Evolutionary conservation across 306 rosid genomes (phyloP).

Genomic region (Clitoria ternatea): DNA sequence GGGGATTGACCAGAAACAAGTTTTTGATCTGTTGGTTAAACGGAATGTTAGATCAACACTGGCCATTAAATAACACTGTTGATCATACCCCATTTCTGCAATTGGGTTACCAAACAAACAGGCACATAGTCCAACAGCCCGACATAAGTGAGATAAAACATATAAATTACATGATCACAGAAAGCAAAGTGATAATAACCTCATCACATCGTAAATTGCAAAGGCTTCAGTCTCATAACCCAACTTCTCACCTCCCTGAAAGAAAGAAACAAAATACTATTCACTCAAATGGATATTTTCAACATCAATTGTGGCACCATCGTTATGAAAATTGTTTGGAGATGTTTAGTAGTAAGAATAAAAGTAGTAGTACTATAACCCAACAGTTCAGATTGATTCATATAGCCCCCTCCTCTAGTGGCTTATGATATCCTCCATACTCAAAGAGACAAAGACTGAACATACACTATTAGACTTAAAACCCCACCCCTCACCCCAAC

Average conservation of each 20-base stretch:
- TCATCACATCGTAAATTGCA: constrained; percentile 87
- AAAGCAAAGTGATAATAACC: constrained; percentile 49
- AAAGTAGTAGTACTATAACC: neutral
- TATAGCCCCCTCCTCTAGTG: neutral
- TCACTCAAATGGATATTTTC: constrained; percentile 19
- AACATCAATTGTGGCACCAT: constrained; percentile 11
- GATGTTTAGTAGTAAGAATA: neutral
- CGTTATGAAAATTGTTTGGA: neutral
- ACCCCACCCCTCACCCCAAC: neutral
- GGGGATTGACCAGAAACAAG: too few species aligned
- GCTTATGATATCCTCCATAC: neutral
- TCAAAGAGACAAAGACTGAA: too few species aligned
- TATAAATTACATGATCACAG: neutral
- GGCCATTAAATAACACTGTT: too few species aligned
- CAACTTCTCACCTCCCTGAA: constrained; percentile 95
- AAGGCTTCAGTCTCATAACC: constrained; percentile 97
- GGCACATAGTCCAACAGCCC: neutral
- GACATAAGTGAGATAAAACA: neutral
- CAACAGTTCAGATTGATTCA: constrained; percentile 7
- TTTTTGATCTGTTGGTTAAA: too few species aligned
- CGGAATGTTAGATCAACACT: too few species aligned
- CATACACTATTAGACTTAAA: too few species aligned
- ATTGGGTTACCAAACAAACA: too few species aligned
- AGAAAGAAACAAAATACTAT: constrained; percentile 30
- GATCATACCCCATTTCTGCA: too few species aligned